Evolutionary conservation across 208 protist species (phyloP).

Genomic region (Trypanosoma congolense): DNA sequence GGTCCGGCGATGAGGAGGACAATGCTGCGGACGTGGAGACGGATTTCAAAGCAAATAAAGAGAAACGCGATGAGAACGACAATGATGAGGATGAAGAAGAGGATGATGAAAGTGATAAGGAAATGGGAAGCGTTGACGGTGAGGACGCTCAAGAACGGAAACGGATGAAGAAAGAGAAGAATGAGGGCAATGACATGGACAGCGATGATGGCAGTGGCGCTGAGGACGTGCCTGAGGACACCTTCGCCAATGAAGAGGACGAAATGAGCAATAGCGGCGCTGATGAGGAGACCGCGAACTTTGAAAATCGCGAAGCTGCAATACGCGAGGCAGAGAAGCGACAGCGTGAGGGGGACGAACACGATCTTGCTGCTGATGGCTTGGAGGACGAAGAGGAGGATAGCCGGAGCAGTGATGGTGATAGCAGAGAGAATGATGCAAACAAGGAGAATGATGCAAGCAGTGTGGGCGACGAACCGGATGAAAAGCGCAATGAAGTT

Average conservation of each 20-base stretch:
- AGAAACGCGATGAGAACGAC: conserved; percentile 69
- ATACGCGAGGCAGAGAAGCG: conserved; percentile 73
- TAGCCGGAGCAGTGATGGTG: conserved; percentile 28
- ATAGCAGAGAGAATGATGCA: conserved; percentile 22
- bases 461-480: conserved; percentile 6
- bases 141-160: conserved; percentile 85
- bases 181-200: conserved; percentile 65
- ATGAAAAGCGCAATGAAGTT: conserved; percentile 24
- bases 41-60: conserved; percentile 81
- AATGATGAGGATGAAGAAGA: conserved; percentile 71
- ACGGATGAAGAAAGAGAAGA: conserved; percentile 71
- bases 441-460: conserved; percentile 21
- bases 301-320: conserved; percentile 80
- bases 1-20: conserved; percentile 77
- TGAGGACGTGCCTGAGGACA: conserved; percentile 82
- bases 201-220: conserved; percentile 68
- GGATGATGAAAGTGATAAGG: conserved; percentile 62
- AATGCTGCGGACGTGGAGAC: conserved; percentile 86
- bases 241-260: conserved; percentile 36
- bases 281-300: conserved; percentile 81
- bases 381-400: conserved; percentile 38
- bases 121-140: conserved; percentile 86
- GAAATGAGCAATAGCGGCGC: conserved; percentile 33
- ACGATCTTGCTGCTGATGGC: conserved; percentile 73
- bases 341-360: conserved; percentile 37